Conservation (phyloP, 345 rosid species). For the Hibiscus tridactylites region DNA sequence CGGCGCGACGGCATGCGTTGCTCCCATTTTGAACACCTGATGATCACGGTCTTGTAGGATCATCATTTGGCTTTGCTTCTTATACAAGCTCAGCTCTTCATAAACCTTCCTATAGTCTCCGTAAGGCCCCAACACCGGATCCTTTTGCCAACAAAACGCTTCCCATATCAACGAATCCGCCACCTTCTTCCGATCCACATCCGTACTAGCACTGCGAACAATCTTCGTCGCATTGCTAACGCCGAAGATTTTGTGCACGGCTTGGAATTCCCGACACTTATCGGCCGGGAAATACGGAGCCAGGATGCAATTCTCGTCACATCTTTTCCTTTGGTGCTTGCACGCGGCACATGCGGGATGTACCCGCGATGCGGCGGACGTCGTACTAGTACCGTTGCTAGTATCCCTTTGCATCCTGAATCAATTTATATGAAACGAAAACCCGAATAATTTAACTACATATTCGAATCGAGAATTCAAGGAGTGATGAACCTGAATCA, state of each 20-base stretch:
- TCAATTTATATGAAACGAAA: not conserved
- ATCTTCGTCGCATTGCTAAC: constrained; percentile 53
- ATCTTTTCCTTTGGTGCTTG: constrained; percentile 57
- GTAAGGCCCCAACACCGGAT: constrained; percentile 50
- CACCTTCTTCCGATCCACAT: constrained; percentile 35
- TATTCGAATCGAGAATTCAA: not conserved
- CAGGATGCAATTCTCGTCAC: constrained; percentile 37
- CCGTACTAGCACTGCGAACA: constrained; percentile 23
- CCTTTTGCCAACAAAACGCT: constrained; percentile 56
- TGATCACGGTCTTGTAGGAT: not conserved
- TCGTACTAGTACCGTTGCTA: not conserved
- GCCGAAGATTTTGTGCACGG: constrained; percentile 46
- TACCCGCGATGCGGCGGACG: not conserved
- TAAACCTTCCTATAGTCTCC: constrained; percentile 47
- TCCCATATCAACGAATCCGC: constrained; percentile 80
- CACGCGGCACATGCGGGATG: constrained; percentile 60
- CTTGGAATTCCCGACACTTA: constrained; percentile 34
- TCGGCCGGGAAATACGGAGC: constrained; percentile 46
- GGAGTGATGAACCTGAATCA: not conserved
- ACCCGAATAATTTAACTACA: not conserved
- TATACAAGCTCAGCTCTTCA: constrained; percentile 49
- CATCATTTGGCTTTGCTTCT: constrained; percentile 13
- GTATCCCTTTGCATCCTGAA: not conserved
- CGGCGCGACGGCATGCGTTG: not conserved
- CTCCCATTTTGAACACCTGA: not conserved